Base-by-base conservation (phyloP, 2,329 filamentous ascomycete genomes). In the Bipolaris zeicola region DNA sequence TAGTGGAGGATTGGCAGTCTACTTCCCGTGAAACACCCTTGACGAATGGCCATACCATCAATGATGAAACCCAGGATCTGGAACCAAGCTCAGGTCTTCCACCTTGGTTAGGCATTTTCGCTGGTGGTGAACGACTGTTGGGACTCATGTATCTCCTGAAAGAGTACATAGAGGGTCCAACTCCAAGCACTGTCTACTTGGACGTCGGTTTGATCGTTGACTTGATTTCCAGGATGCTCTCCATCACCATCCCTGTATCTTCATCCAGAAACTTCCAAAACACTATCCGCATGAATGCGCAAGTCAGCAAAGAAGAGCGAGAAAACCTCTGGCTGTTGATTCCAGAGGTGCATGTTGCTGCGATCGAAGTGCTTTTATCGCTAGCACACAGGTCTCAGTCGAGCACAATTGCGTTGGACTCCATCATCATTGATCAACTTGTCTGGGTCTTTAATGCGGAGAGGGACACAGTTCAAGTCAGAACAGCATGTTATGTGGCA, bases 1-100 rank as follows among this genome's bases (percentile, higher is more conserved):
- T 96, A 0, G 78, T 89, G 10, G 93, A 97, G 72, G 89, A 91
- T 38, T 95, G 92, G 89, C 87, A 93, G 65, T 86, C 91, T 0
- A 81, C 82, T 2, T 80, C 83, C 31, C 83, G 74, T 52, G 55
- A 72, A 65, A 58, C 69, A 60, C 46, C 72, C 1, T 58, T 67
- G 5, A 44, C 55, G 3, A 73, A 71, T 64, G 61, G 61, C 50
- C 50, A 71, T 62, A 66, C 66, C 6, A 10, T 75, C 7, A 69
- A 71, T 2, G 66, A 70, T 33, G 58, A 77, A 62, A 69, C 62
- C 60, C 78, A 65, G 70, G 77, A 80, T 57, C 64, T 71, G 6
- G 76, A 76, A 6, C 54, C 72, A 57, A 64, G 73, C 7, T 68
- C 83, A 38, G 80, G 79, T 24, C 77, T 96, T n/a, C 84, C 86